Percentiles rank a stretch among this genome's conserved stretches.
Evolutionary conservation across 768 basidiomycete genomes (phyloP).

Genomic region (Hericium coralloides): DNA sequence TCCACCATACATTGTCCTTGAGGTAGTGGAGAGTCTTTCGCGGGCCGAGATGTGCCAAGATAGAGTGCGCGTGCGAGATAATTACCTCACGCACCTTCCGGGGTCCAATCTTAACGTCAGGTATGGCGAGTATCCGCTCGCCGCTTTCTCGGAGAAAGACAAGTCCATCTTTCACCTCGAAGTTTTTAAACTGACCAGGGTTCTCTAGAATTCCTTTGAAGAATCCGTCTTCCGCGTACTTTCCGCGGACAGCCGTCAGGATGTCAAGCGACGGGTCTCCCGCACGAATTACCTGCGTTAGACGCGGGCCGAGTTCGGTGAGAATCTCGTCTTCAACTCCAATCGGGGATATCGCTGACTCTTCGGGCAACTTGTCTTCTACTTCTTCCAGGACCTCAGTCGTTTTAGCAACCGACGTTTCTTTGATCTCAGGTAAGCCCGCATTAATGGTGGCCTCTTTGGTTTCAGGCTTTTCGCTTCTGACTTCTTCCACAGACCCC

Average conservation of each 20-base stretch:
- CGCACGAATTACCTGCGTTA: background rate
- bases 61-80: constrained; percentile 28
- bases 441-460: too few relatives aligned
- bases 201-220: constrained; percentile 19
- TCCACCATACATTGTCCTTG: constrained; percentile 31
- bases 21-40: constrained; percentile 27
- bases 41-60: constrained; percentile 30
- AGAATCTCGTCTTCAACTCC: background rate
- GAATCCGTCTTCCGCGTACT: constrained; percentile 23
- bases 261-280: constrained; percentile 7
- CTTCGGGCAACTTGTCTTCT: background rate
- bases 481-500: too few relatives aligned
- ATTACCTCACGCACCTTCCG: constrained; percentile 22
- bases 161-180: constrained; percentile 15
- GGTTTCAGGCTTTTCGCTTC: background rate
- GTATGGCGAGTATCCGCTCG: constrained; percentile 19
- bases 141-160: constrained; percentile 8
- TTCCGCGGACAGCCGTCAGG: constrained; percentile 4
- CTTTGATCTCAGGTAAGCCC: too few relatives aligned
- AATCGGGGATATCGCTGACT: background rate
- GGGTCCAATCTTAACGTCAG: constrained; percentile 15
- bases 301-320: background rate
- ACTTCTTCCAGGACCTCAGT: background rate
- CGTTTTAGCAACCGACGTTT: too few relatives aligned
- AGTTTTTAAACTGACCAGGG: constrained; percentile 20